Base-by-base conservation (phyloP, 2,329 filamentous ascomycete species). In the Fusarium temperatum region DNA sequence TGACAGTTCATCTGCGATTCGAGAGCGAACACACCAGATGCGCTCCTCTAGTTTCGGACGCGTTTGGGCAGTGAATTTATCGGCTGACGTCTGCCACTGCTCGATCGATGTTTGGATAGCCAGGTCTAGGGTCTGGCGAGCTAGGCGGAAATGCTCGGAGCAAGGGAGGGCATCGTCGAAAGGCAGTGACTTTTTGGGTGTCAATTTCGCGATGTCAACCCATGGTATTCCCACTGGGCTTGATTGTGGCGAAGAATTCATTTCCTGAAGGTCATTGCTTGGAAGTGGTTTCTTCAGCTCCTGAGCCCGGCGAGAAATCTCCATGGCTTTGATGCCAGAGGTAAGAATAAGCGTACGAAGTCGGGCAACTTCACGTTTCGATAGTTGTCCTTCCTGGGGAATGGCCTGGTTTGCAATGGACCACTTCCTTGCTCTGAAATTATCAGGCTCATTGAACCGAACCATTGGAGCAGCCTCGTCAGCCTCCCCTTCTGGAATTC, bases 251-350 rank as follows among this genome's bases (percentile, higher is more conserved):
- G 68, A 69, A 20, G 81, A 80, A 1, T 80, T 72, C 8, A 68
- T 59, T 22, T 51, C 53, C 28, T 69, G 55, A 14, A 75, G 60
- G 50, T 65, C 69, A 11, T 75, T 73, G 4, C 74, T 66, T 60
- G 65, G 60, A 35, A 83, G 82, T 1, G 85, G 80, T 24, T 82
- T 80, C 55, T 82, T 82, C 15, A 81, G 79, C 41, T 86, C 85
- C 50, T 91, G 83, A 8, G 92, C 91, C 53, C 92, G 89, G 8
- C 91, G 88, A 35, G 87, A 87, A 62, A 98, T 93, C 78, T 96
- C 94, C 78, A 91, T 91, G 1, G 96, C 95, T 83, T 97, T 97
- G 78, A 98, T 91, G n/a, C 95, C 95, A 0, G 94, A 94, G 72
- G 92, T 93, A 28, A 97, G 86, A 45, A 98, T 89, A 14, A 97